phyloP scores from a whole-genome alignment of 2,329 filamentous ascomycete species.

The Simplicillium aogashimaense region DNA sequence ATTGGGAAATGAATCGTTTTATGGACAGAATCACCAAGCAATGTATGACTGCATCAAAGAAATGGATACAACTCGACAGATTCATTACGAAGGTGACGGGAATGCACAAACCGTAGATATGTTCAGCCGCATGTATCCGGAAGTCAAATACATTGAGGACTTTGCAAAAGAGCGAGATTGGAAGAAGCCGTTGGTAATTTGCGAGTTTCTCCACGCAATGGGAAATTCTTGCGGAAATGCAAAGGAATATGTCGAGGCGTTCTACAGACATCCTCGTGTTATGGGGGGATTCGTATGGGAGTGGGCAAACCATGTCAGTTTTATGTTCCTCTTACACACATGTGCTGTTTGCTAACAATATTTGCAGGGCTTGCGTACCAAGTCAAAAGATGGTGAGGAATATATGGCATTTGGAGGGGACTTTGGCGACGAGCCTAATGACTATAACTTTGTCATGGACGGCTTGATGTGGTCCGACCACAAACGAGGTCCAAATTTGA shows the following conservation, averaged over 20 bases:
- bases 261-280: constrained; percentile 36
- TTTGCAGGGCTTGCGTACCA: constrained; percentile 29
- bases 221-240: constrained; percentile 61
- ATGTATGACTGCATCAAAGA: constrained; percentile 57
- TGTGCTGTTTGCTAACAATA: neutral
- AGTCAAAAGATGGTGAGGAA: constrained; percentile 28
- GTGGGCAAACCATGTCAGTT: constrained; percentile 47
- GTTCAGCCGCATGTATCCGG: constrained; percentile 56
- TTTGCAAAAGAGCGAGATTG: constrained; percentile 29
- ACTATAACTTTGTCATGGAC: constrained; percentile 49
- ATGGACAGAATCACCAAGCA: constrained; percentile 54
- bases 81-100: constrained; percentile 58
- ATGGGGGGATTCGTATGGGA: constrained; percentile 61
- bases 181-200: constrained; percentile 47
- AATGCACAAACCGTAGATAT: constrained; percentile 51
- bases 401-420: constrained; percentile 52
- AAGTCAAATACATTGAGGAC: constrained; percentile 32
- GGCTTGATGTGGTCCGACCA: constrained; percentile 38
- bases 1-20: constrained; percentile 63
- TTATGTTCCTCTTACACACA: too few species aligned
- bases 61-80: constrained; percentile 44
- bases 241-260: constrained; percentile 57
- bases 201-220: constrained; percentile 54
- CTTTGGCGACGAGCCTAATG: constrained; percentile 51
- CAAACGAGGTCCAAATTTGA: constrained; percentile 38